These are phyloP conservation scores for Fragaria vesca DNA, from an alignment of 306 rosid species.

Conservation along the genomic window DNA sequence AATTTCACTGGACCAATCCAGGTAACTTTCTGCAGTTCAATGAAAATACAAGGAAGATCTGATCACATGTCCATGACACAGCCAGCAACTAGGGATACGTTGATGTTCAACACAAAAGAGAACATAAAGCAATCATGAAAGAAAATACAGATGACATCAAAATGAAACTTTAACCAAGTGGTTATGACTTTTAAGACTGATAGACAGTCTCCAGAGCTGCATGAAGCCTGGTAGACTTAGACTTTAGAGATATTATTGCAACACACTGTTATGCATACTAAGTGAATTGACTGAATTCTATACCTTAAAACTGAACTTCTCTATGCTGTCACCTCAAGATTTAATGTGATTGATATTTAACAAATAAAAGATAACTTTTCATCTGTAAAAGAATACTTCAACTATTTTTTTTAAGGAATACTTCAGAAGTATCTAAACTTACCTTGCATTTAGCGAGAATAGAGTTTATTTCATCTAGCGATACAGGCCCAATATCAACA, in stretches of 20 bases:
- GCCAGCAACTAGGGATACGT: background rate
- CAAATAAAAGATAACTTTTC: background rate
- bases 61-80: background rate
- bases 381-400: background rate
- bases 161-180: slow-evolving; percentile 3
- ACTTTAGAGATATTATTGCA: background rate
- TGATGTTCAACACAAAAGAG: background rate
- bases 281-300: background rate
- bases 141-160: slow-evolving; percentile 9
- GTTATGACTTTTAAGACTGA: background rate
- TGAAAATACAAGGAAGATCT: slow-evolving; percentile 17
- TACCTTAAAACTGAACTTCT: background rate
- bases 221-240: background rate
- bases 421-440: slow-evolving; percentile 11
- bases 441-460: slow-evolving; percentile 67
- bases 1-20: slow-evolving; percentile 91
- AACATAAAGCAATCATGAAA: slow-evolving; percentile 3
- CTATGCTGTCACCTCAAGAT: background rate
- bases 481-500: slow-evolving; percentile 74
- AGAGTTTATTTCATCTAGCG: slow-evolving; percentile 61
- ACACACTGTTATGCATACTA: background rate
- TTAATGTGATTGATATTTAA: background rate
- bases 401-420: background rate
- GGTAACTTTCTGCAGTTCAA: slow-evolving; percentile 54
- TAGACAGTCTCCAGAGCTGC: background rate